Evolutionary conservation across 2,329 filamentous ascomycete genomes (phyloP), one percentile per base, ranked within the genome.

Genomic region (Trichoderma sp.): DNA sequence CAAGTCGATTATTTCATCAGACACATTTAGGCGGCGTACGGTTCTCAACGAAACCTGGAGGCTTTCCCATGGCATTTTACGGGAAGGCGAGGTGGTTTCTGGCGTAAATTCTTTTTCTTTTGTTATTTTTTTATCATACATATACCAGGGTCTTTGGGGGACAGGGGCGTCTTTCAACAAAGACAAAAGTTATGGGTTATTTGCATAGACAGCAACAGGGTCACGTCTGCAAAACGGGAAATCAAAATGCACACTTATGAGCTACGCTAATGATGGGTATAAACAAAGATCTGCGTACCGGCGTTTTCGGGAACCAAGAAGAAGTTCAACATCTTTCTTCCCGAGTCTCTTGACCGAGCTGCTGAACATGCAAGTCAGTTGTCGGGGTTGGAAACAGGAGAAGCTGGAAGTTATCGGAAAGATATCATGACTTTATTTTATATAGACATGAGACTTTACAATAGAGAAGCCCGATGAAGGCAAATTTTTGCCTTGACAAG

Each of bases 281-380:
- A 74, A 70, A 73, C 73, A 33, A 75, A 74, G 74, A 76, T 74
- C 75, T 78, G 74, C 72, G 76, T 74, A 74, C 72, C 73, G 80
- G 80, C 79, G 79, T 81, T 82, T 77, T 77, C 72, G 78, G 79
- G 77, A 81, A 80, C 78, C 76, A 70, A 79, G 81, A 82, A 82
- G 80, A 81, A 81, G 72, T 83, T 83, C 81, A 83, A 83, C 81
- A 82, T 82, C 80, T 82, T 83, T 77, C 74, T 79, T 79, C 79
- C 78, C 73, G 40, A n/a, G 77, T 80, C 80, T 77, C 79, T 79
- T 79, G 79, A 79, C 79, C 78, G 75, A 81, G 75, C 78, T 66
- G 63, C 63, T 78, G 70, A 60, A 68, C 56, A 73, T 79, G 78
- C 78, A 79, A 70, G 76, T 76, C 76, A 73, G 74, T 72, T 72